These are phyloP conservation scores for Entonaema liquescens DNA, from an alignment of 495 filamentous ascomycete species.

Conservation along the genomic window DNA sequence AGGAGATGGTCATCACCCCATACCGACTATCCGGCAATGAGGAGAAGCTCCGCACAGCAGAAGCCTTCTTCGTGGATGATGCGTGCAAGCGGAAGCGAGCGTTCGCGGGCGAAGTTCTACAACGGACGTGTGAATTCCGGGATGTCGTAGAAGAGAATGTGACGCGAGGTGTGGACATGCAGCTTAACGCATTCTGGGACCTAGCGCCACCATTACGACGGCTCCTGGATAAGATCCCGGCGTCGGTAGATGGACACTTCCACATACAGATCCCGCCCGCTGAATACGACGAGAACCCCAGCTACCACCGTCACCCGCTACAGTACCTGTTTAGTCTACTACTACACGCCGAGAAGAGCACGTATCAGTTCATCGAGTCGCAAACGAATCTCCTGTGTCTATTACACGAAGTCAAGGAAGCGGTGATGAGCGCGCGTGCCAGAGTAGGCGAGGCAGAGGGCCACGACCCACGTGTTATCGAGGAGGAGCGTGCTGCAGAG, in stretches of 20 bases:
- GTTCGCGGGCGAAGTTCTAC: slow-evolving; percentile 70
- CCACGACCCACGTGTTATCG: slow-evolving; percentile 66
- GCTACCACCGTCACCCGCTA: slow-evolving; percentile 78
- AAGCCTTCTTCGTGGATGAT: slow-evolving; percentile 83
- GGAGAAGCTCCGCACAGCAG: slow-evolving; percentile 78
- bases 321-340: slow-evolving; percentile 89
- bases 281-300: slow-evolving; percentile 87
- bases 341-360: slow-evolving; percentile 84
- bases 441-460: slow-evolving; percentile 64
- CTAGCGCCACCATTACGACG: slow-evolving; percentile 84
- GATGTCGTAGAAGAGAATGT: slow-evolving; percentile 86
- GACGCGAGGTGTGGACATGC: slow-evolving; percentile 85
- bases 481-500: slow-evolving; percentile 69
- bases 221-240: slow-evolving; percentile 79
- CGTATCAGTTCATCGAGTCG: slow-evolving; percentile 95
- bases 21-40: slow-evolving; percentile 75
- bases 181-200: slow-evolving; percentile 95
- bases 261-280: slow-evolving; percentile 73
- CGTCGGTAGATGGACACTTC: slow-evolving; percentile 54
- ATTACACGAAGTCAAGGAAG: slow-evolving; percentile 89
- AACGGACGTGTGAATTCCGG: slow-evolving; percentile 80
- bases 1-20: slow-evolving; percentile 78
- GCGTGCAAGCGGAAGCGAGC: slow-evolving; percentile 69
- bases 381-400: slow-evolving; percentile 94
- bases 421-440: slow-evolving; percentile 69